Evolutionary conservation across 1,284 basidiomycete genomes (phyloP).

Genomic region (Ceratobasidium sp.): DNA sequence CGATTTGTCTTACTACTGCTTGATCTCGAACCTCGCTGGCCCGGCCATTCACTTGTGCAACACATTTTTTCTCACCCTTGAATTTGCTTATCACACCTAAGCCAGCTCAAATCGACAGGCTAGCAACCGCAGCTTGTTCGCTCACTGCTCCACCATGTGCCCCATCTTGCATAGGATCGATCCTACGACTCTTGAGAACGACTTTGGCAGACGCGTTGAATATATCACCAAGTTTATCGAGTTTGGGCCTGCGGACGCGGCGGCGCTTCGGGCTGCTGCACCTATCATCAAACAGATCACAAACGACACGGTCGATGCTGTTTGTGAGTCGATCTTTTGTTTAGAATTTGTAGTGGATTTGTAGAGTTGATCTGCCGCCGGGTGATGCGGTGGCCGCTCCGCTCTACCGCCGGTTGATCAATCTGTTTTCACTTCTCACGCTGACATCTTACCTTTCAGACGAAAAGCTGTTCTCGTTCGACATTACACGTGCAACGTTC

Average conservation of each 20-base stretch:
- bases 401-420: slow-evolving; percentile 9
- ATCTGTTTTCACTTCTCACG: background rate
- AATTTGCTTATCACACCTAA: background rate
- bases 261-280: slow-evolving; percentile 42
- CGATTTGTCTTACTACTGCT: background rate
- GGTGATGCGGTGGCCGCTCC: background rate
- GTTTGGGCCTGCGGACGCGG: slow-evolving; percentile 44
- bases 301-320: slow-evolving; percentile 41
- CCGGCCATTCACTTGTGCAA: too few species aligned
- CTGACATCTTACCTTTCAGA: slow-evolving; percentile 31
- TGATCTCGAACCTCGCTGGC: background rate
- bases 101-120: background rate
- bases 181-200: slow-evolving; percentile 30
- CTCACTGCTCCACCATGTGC: slow-evolving; percentile 20
- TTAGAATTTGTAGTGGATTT: too few species aligned
- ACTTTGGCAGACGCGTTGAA: slow-evolving; percentile 42
- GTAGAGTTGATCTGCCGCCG: slow-evolving; percentile 6
- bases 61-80: background rate
- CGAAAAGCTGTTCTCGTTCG: slow-evolving; percentile 48
- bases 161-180: slow-evolving; percentile 42
- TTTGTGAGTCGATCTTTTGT: slow-evolving; percentile 45
- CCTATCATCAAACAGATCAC: slow-evolving; percentile 35
- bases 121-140: background rate
- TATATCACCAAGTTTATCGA: slow-evolving; percentile 47
- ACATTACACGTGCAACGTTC: slow-evolving; percentile 47